Evolutionary conservation across 2,329 filamentous ascomycete species (phyloP), one percentile per base, ranked within the genome.

Genomic region (Paramyrothecium roridum): DNA sequence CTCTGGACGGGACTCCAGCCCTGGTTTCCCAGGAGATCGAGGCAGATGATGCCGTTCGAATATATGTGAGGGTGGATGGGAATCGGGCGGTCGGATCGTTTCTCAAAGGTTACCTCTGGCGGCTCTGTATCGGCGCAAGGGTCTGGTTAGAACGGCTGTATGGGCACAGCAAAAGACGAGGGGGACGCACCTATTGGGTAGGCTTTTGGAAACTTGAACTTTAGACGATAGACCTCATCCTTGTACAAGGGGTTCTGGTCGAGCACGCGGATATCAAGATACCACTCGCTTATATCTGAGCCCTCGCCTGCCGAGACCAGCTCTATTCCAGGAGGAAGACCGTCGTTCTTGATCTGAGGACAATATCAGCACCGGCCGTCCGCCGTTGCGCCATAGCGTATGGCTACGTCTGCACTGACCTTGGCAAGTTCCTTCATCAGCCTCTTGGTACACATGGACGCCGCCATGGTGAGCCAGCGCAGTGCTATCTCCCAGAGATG

Each of bases 41-140:
- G 88, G 67, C 95, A 99, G 69, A 99, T 99, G 72, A 98, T 96
- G 64, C 95, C 95, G 73, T 99, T 99, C 64, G 90, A 95, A 78
- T 99, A 99, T 73, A 99, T 90, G 76, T 99, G 95, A 3, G 95
- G 95, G 67, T 99, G 95, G 71, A 96, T 93, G 1, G 95, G 95
- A 65, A 99, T 93, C 40, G 82, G 80, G 48, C 85, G 82, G 63
- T 82, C 78, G 34, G 84, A 71, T 53, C 83, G 76, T 64, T 86
- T 80, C 54, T 91, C 80, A 68, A 99, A 99, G 55, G 90, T 89
- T 61, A 98, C 95, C 79, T 99, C 95, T 22, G 95, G 95, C 0
- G 95, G 89, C 77, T 97, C 93, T 96, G 65, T 26, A 22, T 20
- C 8, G 17, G 4, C 46, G 20, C n/a, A 22, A 47, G 43, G 46